Conservation (phyloP, 2,329 filamentous ascomycete species). For the Nothopassalora personata region DNA sequence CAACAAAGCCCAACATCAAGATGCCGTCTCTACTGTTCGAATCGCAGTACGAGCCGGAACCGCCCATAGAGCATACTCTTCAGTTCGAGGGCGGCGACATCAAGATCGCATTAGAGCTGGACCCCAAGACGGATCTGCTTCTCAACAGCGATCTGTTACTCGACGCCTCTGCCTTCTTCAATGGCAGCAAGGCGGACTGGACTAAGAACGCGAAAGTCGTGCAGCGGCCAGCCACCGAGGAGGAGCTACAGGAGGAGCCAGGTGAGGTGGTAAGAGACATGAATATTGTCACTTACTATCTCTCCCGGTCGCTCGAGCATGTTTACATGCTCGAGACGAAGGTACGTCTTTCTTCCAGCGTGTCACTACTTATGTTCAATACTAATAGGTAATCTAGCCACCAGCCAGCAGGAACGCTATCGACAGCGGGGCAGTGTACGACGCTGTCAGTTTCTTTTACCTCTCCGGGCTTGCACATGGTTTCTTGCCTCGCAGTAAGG, state of each 20-base stretch:
- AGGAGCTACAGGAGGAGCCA: constrained; percentile 3
- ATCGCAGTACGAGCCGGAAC: too few species aligned
- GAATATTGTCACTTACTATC: not conserved
- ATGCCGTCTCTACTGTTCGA: too few species aligned
- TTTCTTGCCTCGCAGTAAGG: too few species aligned
- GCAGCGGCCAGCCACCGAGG: not conserved
- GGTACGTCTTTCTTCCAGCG: not conserved
- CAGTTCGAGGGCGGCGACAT: too few species aligned
- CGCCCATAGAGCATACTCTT: too few species aligned
- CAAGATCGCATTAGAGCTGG: not conserved
- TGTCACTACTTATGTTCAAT: too few species aligned
- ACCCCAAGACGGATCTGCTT: not conserved
- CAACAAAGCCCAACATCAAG: too few species aligned
- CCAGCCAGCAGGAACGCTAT: too few species aligned
- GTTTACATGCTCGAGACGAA: not conserved
- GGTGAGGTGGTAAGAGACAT: not conserved
- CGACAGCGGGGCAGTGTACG: too few species aligned
- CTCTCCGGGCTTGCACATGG: too few species aligned
- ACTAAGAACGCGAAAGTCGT: not conserved
- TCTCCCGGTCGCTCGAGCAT: not conserved
- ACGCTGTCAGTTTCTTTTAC: too few species aligned
- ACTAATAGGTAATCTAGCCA: too few species aligned
- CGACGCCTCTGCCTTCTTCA: not conserved
- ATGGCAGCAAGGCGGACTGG: not conserved
- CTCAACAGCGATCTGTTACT: not conserved